These are phyloP conservation scores for Oryza nivara DNA, from an alignment of 176 grass and related monocot species.

Conservation along the genomic window DNA sequence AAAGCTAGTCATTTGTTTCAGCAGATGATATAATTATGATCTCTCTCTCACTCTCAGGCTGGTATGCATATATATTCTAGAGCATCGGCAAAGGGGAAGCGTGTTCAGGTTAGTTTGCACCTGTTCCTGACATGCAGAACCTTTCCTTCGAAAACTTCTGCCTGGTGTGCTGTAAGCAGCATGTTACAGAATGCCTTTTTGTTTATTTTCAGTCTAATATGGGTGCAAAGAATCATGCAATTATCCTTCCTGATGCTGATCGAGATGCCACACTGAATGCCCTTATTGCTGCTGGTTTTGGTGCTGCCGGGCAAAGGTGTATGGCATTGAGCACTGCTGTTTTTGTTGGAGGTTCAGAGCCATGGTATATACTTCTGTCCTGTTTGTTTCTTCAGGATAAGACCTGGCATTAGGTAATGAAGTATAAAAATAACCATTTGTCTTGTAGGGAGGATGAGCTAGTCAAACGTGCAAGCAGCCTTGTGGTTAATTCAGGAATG, in stretches of 20 bases:
- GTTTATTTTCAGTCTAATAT: slow-evolving; percentile 82
- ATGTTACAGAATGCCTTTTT: slow-evolving; percentile 7
- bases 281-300: slow-evolving; percentile 95
- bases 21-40: slow-evolving; percentile 19
- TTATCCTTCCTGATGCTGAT: slow-evolving; percentile 92
- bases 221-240: slow-evolving; percentile 98
- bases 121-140: background rate
- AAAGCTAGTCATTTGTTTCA: background rate
- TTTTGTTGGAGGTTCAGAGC: slow-evolving; percentile 91
- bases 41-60: slow-evolving; percentile 55
- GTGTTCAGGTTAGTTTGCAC: slow-evolving; percentile 76
- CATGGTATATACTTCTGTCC: slow-evolving; percentile 77
- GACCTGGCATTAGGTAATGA: background rate
- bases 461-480: slow-evolving; percentile 57
- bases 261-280: slow-evolving; percentile 83
- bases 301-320: slow-evolving; percentile 96
- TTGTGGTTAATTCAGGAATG: slow-evolving; percentile 82
- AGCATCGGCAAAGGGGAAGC: slow-evolving; percentile 85
- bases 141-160: background rate
- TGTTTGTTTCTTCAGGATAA: background rate
- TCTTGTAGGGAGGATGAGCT: slow-evolving; percentile 86
- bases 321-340: slow-evolving; percentile 98
- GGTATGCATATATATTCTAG: slow-evolving; percentile 99
- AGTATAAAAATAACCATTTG: slow-evolving; percentile 13
- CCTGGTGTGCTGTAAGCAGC: slow-evolving; percentile 17